These are phyloP conservation scores for Heterobasidion parviporum DNA, from an alignment of 1,284 basidiomycete genomes.

Conservation along the genomic window DNA sequence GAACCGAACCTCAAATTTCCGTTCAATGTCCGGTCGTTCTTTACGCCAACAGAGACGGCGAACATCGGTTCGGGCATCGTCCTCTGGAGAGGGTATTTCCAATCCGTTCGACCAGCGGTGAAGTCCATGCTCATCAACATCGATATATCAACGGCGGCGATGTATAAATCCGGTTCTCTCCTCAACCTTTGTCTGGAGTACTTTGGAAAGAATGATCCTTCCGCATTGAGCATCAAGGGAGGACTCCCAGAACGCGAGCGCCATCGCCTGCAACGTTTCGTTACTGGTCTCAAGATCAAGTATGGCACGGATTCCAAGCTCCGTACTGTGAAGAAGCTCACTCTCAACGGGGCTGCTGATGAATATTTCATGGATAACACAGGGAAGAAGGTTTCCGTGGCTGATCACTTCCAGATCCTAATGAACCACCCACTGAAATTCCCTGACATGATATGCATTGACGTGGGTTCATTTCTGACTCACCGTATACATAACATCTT, in stretches of 20 bases:
- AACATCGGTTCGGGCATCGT: conserved; percentile 61
- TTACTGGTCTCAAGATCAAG: conserved; percentile 39
- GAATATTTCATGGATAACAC: not conserved
- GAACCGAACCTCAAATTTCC: conserved; percentile 57
- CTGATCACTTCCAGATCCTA: not conserved
- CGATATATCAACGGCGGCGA: conserved; percentile 68
- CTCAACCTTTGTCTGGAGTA: conserved; percentile 51
- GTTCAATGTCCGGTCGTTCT: conserved; percentile 72
- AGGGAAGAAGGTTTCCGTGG: not conserved
- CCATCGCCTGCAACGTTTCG: conserved; percentile 50
- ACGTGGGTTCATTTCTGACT: too few species aligned
- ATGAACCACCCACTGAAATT: not conserved
- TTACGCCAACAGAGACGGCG: conserved; percentile 54
- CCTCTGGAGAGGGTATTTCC: conserved; percentile 71
- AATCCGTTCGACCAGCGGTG: conserved; percentile 63
- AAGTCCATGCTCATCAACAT: conserved; percentile 66
- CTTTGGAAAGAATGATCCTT: conserved; percentile 32
- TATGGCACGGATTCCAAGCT: conserved; percentile 4
- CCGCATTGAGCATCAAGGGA: conserved; percentile 30
- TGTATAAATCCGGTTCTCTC: conserved; percentile 53
- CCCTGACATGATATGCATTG: too few species aligned
- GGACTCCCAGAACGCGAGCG: conserved; percentile 47
- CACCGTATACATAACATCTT: not conserved
- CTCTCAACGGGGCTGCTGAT: conserved; percentile 2
- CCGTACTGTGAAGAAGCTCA: conserved; percentile 15